Conservation (phyloP, 2,329 filamentous ascomycete species). For the Aplosporella prunicola region DNA sequence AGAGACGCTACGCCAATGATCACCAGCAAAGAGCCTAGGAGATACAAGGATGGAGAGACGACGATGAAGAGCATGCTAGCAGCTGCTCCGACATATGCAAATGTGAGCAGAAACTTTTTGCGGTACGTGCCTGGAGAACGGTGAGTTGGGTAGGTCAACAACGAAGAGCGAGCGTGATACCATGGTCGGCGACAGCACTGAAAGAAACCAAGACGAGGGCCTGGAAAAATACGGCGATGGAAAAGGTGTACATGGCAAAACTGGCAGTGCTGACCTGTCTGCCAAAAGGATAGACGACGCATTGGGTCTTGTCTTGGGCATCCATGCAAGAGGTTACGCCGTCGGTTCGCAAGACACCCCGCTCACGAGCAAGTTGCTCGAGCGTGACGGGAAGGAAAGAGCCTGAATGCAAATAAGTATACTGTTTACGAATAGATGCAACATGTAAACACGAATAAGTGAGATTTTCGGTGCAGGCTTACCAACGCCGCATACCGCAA, state of each 20-base stretch:
- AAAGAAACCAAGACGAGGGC: slow-evolving; percentile 85
- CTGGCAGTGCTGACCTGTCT: slow-evolving; percentile 80
- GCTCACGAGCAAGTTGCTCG: slow-evolving; percentile 81
- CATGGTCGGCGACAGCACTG: slow-evolving; percentile 86
- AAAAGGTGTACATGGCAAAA: slow-evolving; percentile 95
- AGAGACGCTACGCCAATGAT: slow-evolving; percentile 84
- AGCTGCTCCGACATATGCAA: slow-evolving; percentile 68
- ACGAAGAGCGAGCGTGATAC: slow-evolving; percentile 37
- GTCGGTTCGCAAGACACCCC: slow-evolving; percentile 73
- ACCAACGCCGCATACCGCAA: slow-evolving; percentile 81
- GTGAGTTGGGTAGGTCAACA: neutral
- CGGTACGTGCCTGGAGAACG: slow-evolving; percentile 50
- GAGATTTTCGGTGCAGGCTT: slow-evolving; percentile 25
- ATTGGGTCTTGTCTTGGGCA: slow-evolving; percentile 38
- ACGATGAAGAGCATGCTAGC: slow-evolving; percentile 76
- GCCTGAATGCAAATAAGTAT: slow-evolving; percentile 38
- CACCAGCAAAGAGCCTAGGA: slow-evolving; percentile 69
- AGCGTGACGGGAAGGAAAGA: slow-evolving; percentile 89
- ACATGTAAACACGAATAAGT: neutral
- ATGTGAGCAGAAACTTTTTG: slow-evolving; percentile 71
- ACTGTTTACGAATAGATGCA: neutral
- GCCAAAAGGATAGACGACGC: slow-evolving; percentile 69
- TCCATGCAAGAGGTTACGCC: slow-evolving; percentile 60
- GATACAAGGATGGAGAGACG: slow-evolving; percentile 62
- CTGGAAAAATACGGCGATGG: slow-evolving; percentile 75